phyloP scores from a whole-genome alignment of 2,329 filamentous ascomycete genomes.

The Ophiobolus disseminans region DNA sequence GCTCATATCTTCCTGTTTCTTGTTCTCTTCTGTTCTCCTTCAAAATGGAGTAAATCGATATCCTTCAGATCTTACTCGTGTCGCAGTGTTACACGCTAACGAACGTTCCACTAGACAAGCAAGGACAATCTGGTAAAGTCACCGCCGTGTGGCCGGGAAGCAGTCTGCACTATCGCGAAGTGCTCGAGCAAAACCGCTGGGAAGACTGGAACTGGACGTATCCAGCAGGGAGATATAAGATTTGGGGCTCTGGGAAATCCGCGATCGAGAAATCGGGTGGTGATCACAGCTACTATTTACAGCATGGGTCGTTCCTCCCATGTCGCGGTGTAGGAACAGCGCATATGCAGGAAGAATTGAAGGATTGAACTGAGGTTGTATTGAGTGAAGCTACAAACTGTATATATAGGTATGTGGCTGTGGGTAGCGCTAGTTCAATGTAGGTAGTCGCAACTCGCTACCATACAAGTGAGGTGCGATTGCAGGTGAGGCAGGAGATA shows the following conservation, averaged over 20 bases:
- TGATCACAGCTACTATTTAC: constrained; percentile 3
- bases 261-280: not conserved
- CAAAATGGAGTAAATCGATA: too few species aligned
- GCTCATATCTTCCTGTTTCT: not conserved
- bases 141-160: constrained; percentile 10
- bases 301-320: not conserved
- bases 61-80: too few species aligned
- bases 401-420: too few species aligned
- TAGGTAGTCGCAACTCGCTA: too few species aligned
- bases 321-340: not conserved
- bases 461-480: too few species aligned
- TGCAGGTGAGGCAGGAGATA: too few species aligned
- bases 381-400: too few species aligned
- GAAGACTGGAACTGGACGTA: constrained; percentile 7
- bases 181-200: constrained; percentile 7
- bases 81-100: not conserved
- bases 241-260: constrained; percentile 1
- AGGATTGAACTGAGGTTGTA: too few species aligned
- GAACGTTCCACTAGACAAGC: not conserved
- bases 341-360: not conserved
- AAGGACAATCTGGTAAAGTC: constrained; percentile 1
- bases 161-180: constrained; percentile 7
- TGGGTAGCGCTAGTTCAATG: too few species aligned
- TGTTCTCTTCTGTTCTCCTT: too few species aligned
- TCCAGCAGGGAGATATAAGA: not conserved